A percentile compares a stretch with the other conserved stretches of the same genome.
Conservation (phyloP, 371 early-diverging fungal species). For the Funneliformis caledonium region DNA sequence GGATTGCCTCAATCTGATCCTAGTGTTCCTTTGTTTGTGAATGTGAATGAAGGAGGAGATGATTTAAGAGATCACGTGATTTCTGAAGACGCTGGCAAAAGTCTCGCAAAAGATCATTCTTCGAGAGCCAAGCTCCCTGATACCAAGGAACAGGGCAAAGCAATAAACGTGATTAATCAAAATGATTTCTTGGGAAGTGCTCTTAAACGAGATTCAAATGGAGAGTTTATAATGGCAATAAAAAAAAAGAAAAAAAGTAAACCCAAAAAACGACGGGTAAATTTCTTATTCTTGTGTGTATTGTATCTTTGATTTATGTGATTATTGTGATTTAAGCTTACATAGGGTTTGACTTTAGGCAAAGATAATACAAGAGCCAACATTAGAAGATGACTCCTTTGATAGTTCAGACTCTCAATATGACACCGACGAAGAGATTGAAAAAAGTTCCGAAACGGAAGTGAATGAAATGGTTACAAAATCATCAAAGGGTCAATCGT, state of each 20-base stretch:
- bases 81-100: constrained; percentile 35
- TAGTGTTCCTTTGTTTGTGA: constrained; percentile 53
- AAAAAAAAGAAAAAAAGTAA: constrained; percentile 47
- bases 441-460: constrained; percentile 46
- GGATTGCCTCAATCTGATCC: constrained; percentile 66
- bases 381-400: constrained; percentile 59
- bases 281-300: background rate
- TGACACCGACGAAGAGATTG: constrained; percentile 52
- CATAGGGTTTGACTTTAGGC: background rate
- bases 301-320: background rate
- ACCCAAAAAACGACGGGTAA: background rate
- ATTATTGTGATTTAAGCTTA: background rate
- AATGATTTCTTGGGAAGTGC: constrained; percentile 45
- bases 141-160: background rate
- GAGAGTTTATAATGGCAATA: constrained; percentile 44
- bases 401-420: constrained; percentile 72
- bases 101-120: background rate
- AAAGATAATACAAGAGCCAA: constrained; percentile 14
- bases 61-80: background rate
- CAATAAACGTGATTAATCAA: background rate
- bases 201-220: constrained; percentile 46
- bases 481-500: constrained; percentile 45
- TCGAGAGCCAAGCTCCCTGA: background rate
- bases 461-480: constrained; percentile 48
- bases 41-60: constrained; percentile 45